Evolutionary conservation across 2,329 filamentous ascomycete species (phyloP).

Genomic region (Aspergillus sp.): DNA sequence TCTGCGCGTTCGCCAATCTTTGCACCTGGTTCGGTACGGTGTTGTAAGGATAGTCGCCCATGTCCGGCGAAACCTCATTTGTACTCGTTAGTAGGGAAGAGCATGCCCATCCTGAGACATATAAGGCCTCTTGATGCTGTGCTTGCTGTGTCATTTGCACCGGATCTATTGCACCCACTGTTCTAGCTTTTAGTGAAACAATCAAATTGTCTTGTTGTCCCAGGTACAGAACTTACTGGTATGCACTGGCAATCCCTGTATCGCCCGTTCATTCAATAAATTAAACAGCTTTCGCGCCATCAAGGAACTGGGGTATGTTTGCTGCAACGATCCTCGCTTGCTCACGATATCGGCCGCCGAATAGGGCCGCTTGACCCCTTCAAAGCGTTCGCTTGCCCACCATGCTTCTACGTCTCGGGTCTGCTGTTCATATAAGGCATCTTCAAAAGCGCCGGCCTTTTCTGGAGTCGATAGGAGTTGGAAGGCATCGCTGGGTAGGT

Average conservation of each 20-base stretch:
- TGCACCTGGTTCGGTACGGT: conserved; percentile 98
- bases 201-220: not conserved
- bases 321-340: conserved; percentile 81
- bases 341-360: conserved; percentile 84
- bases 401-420: conserved; percentile 78
- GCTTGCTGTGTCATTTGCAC: conserved; percentile 99
- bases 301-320: conserved; percentile 83
- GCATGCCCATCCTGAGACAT: conserved; percentile 96
- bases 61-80: conserved; percentile 95
- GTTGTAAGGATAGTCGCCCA: conserved; percentile 98
- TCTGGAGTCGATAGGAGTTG: conserved; percentile 72
- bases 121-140: conserved; percentile 88
- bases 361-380: conserved; percentile 88
- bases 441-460: conserved; percentile 75
- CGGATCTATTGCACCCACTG: conserved; percentile 94
- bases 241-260: conserved; percentile 80
- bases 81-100: conserved; percentile 87
- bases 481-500: conserved; percentile 67
- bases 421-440: conserved; percentile 76
- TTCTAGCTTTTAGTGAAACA: conserved; percentile 6
- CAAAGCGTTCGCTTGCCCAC: conserved; percentile 80
- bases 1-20: conserved; percentile 90
- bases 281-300: conserved; percentile 96
- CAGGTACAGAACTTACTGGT: conserved; percentile 55
- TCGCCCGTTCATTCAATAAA: conserved; percentile 68